These are phyloP conservation scores for Sistotremastrum niveocremeum DNA, from an alignment of 768 basidiomycete species.

Conservation along the genomic window DNA sequence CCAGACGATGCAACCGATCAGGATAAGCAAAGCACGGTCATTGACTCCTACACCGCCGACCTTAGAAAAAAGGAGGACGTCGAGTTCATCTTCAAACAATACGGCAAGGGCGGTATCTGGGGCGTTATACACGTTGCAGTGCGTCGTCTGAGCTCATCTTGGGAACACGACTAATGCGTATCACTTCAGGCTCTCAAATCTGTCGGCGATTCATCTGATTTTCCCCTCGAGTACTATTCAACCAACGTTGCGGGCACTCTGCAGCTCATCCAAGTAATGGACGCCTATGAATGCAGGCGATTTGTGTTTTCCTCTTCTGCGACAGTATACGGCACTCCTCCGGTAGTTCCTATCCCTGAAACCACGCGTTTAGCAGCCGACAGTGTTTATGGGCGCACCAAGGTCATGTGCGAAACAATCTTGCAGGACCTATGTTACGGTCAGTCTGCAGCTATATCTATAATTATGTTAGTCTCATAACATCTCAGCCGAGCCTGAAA, in stretches of 20 bases:
- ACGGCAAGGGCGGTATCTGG: conserved; percentile 87
- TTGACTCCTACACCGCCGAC: conserved; percentile 61
- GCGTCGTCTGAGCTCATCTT: conserved; percentile 20
- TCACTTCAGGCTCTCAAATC: conserved; percentile 78
- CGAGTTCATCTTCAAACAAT: conserved; percentile 65
- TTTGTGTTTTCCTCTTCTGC: conserved; percentile 97
- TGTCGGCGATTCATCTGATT: conserved; percentile 91
- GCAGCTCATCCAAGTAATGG: conserved; percentile 76
- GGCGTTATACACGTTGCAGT: conserved; percentile 94
- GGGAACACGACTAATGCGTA: background rate
- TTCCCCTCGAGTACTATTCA: conserved; percentile 83
- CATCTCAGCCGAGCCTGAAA: conserved; percentile 46
- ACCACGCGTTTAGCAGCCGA: conserved; percentile 75
- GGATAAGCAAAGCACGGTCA: conserved; percentile 58
- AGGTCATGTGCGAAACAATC: conserved; percentile 85
- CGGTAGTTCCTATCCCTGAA: conserved; percentile 87
- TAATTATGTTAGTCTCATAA: background rate
- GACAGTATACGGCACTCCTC: conserved; percentile 94
- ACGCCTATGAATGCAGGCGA: conserved; percentile 67
- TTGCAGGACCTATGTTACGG: conserved; percentile 78
- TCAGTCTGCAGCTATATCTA: conserved; percentile 21
- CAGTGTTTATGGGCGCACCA: conserved; percentile 93
- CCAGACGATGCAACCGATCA: conserved; percentile 47
- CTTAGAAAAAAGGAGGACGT: conserved; percentile 62
- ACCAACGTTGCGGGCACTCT: conserved; percentile 90